phyloP scores from a whole-genome alignment of 352 stramenopile genomes.

The Globisporangium cylindrosporum region DNA sequence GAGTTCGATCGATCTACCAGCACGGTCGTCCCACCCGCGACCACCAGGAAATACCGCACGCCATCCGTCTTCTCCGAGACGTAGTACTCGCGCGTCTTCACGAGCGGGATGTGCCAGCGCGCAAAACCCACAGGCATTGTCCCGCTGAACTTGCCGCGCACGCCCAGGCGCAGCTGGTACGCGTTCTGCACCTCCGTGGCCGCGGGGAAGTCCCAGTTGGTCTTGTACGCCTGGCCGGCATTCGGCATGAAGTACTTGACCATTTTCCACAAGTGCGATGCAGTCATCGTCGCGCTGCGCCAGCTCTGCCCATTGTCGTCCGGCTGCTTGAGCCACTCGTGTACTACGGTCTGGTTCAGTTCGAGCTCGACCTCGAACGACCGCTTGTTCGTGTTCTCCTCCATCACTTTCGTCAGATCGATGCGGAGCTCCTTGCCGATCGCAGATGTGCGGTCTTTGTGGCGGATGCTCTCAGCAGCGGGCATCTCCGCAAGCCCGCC shows the following conservation, averaged over 20 bases:
- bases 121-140: conserved; percentile 92
- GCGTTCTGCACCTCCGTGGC: conserved; percentile 78
- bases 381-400: conserved; percentile 68
- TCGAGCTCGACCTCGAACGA: conserved; percentile 83
- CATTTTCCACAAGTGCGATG: conserved; percentile 73
- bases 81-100: conserved; percentile 84
- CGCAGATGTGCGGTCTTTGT: conserved; percentile 78
- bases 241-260: conserved; percentile 85
- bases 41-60: conserved; percentile 89
- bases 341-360: conserved; percentile 56
- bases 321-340: conserved; percentile 74
- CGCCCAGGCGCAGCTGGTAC: conserved; percentile 66
- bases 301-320: conserved; percentile 73
- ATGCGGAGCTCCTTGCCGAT: conserved; percentile 77
- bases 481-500: conserved; percentile 60
- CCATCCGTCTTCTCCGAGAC: conserved; percentile 91
- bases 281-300: conserved; percentile 65
- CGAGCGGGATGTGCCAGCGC: conserved; percentile 84
- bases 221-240: conserved; percentile 76
- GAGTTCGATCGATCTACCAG: conserved; percentile 80
- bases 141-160: conserved; percentile 82
- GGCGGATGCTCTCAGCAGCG: conserved; percentile 63
- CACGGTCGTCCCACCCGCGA: conserved; percentile 59
- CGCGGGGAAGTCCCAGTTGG: conserved; percentile 66
- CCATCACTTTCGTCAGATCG: conserved; percentile 78